Evolutionary conservation across 305 asterid species (phyloP), one percentile per base, ranked within the genome.

Genomic region (Petunia hybrid): DNA sequence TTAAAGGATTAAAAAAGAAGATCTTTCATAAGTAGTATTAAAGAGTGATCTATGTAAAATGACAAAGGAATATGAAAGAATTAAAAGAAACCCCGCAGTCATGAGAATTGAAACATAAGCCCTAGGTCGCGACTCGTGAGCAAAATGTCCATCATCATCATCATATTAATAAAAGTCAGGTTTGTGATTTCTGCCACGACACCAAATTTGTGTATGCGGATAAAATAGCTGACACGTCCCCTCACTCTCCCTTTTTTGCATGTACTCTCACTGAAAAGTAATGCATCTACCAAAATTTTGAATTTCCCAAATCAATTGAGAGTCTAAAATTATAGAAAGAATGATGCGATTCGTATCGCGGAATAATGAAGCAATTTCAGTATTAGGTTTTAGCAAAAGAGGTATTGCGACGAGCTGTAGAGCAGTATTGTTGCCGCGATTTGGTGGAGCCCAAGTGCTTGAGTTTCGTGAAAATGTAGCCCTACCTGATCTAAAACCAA

Each of bases 391-490:
- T 64, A 69, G 60, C 64, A 63, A 76, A 73, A 83, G 89, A 67
- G 85, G 83, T 43, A 75, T 89, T 39, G 86, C 76, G 6, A 87
- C 87, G 76, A 80, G 85, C 55, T 89, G 92, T 76, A 87, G 90
- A 80, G 92, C 89, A 36, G 92, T 84, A 77, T 35, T 89, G 53
- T 77, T 87, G 85, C 90, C 85, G 13, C 84, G 87, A 74, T 89
- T 89, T 83, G 92, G 92, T 16, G 88, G 89, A 31, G 88, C 92
- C 13, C 88, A 83, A 61, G 85, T 89, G 59, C 87, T 89, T n/a
- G 83, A 89, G 78, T 80, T 85, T 62, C 83, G 80, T 71, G 89
- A 87, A 3, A 85, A 89, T 84, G 88, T 89, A 14, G 41, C 22
- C 22, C 86, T 89, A 62, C 92, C 90, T 79, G 85, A 85, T 82